A percentile compares a stretch with the other conserved stretches of the same genome.
These are phyloP conservation scores for Priceomyces castillae DNA, from an alignment of 805 yeast genomes.

Conservation along the genomic window DNA sequence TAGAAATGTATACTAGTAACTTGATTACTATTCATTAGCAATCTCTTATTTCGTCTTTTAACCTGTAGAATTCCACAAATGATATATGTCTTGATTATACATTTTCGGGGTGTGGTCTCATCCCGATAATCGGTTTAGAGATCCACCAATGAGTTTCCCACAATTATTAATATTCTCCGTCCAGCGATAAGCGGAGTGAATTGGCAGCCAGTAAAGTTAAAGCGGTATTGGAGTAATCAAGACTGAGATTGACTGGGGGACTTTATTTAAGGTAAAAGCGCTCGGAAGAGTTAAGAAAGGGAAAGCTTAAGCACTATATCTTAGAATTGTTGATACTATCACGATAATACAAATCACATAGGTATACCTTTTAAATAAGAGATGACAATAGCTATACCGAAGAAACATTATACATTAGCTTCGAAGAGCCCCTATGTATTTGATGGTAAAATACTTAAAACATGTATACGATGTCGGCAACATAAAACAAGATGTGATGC, in stretches of 20 bases:
- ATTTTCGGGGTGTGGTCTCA: background rate
- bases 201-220: background rate
- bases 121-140: conserved; percentile 9
- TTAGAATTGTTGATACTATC: background rate
- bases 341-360: background rate
- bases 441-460: conserved; percentile 37
- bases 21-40: conserved; percentile 14
- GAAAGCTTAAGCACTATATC: background rate
- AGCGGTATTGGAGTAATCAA: background rate
- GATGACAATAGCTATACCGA: conserved; percentile 1
- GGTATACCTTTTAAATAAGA: background rate
- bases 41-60: background rate
- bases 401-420: background rate
- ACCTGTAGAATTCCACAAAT: background rate
- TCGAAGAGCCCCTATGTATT: conserved; percentile 4
- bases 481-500: conserved; percentile 70
- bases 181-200: conserved; percentile 8
- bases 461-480: conserved; percentile 63
- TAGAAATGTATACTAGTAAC: conserved; percentile 24
- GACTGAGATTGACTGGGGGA: background rate
- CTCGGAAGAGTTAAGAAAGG: background rate
- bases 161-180: conserved; percentile 6
- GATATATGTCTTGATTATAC: background rate
- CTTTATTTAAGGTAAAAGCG: background rate
- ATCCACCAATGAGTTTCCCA: conserved; percentile 3